phyloP scores from a whole-genome alignment of 2,329 filamentous ascomycete species.

The Leptographium procerum region DNA sequence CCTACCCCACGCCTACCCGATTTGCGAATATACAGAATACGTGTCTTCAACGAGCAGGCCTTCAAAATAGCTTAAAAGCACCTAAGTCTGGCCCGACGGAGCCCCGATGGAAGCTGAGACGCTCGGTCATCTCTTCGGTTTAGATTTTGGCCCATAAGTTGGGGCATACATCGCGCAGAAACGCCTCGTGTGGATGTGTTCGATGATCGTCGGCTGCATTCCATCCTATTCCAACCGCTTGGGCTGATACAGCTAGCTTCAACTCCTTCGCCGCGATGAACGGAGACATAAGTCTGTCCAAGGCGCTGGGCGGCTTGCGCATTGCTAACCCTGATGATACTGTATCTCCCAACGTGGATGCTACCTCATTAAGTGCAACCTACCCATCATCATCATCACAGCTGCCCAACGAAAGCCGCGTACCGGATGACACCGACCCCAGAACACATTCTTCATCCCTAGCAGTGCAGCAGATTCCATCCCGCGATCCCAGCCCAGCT shows the following conservation, averaged over 20 bases:
- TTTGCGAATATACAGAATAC: not conserved
- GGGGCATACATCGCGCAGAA: not conserved
- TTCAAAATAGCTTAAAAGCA: not conserved
- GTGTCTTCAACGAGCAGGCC: not conserved
- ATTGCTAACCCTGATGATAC: constrained; percentile 88
- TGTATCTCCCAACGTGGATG: constrained; percentile 4
- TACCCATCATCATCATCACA: constrained; percentile 1
- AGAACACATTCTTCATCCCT: not conserved
- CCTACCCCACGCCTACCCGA: not conserved
- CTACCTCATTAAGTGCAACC: not conserved
- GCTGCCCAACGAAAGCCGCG: not conserved
- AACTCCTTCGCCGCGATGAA: constrained; percentile 47
- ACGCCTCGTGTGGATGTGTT: constrained; percentile 2
- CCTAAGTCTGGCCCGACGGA: not conserved
- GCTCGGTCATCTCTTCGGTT: not conserved
- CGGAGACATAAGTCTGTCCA: constrained; percentile 83
- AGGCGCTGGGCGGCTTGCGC: constrained; percentile 83
- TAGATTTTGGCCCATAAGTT: not conserved
- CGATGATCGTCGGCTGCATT: constrained; percentile 3
- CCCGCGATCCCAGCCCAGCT: constrained; percentile 9
- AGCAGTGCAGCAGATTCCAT: constrained; percentile 3
- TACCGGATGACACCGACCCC: not conserved
- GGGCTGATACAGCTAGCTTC: not conserved
- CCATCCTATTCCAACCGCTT: constrained; percentile 3
- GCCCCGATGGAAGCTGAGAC: constrained; percentile 4